Evolutionary conservation across 2,329 filamentous ascomycete genomes (phyloP).

Genomic region (Mycogone perniciosa): DNA sequence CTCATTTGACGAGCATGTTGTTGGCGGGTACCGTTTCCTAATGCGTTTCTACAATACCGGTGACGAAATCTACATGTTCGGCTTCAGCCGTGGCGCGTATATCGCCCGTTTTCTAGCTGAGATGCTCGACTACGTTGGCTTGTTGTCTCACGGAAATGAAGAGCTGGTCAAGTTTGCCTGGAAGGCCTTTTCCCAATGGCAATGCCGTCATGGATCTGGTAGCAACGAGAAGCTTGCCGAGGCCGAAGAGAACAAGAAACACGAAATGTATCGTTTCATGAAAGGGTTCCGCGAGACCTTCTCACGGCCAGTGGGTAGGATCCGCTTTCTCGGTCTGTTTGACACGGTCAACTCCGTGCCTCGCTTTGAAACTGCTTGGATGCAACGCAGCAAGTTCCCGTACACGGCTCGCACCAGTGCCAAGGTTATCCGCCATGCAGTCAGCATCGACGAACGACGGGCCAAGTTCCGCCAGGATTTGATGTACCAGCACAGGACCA

Average conservation of each 20-base stretch:
- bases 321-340: conserved; percentile 72
- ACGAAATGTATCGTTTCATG: conserved; percentile 67
- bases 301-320: conserved; percentile 64
- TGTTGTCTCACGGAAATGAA: conserved; percentile 76
- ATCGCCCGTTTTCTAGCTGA: conserved; percentile 71
- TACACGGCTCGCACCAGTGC: conserved; percentile 55
- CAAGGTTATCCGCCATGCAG: conserved; percentile 60
- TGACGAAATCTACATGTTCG: conserved; percentile 65
- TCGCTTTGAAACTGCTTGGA: conserved; percentile 67
- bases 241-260: conserved; percentile 25
- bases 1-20: conserved; percentile 76
- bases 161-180: conserved; percentile 80
- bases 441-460: conserved; percentile 63
- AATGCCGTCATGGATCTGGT: conserved; percentile 48
- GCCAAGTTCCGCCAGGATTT: conserved; percentile 68
- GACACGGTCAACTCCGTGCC: conserved; percentile 79
- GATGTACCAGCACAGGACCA: conserved; percentile 45
- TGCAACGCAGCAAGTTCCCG: conserved; percentile 72
- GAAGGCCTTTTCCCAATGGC: conserved; percentile 74
- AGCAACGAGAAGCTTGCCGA: conserved; percentile 37
- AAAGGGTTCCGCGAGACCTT: conserved; percentile 77
- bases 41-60: conserved; percentile 65
- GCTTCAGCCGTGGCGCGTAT: conserved; percentile 67
- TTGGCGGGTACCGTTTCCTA: conserved; percentile 73
- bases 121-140: conserved; percentile 77